Percentiles rank a stretch among this genome's conserved stretches.
These are phyloP conservation scores for Gymnopus androsaceus DNA, from an alignment of 1,284 basidiomycete genomes.

Conservation along the genomic window DNA sequence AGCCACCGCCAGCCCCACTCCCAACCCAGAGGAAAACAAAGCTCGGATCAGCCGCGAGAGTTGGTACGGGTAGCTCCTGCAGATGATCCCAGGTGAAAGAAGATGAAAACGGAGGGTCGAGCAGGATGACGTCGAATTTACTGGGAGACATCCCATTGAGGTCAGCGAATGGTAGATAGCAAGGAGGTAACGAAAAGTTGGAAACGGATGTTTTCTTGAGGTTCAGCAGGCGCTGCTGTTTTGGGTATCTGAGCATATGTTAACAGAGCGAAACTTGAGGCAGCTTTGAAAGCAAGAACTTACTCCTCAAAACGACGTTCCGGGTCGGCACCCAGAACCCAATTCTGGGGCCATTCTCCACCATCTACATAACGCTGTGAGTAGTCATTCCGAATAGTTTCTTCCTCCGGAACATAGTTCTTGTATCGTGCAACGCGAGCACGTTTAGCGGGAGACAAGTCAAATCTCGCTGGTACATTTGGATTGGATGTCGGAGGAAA, in stretches of 20 bases:
- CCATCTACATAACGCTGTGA: slow-evolving; percentile 87
- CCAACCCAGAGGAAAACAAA: slow-evolving; percentile 99
- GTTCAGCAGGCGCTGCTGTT: slow-evolving; percentile 79
- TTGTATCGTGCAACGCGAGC: slow-evolving; percentile 65
- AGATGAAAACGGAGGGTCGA: slow-evolving; percentile 86
- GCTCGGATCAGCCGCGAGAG: slow-evolving; percentile 86
- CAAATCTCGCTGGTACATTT: slow-evolving; percentile 44
- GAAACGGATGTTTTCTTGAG: slow-evolving; percentile 78
- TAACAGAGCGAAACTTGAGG: slow-evolving; percentile 5
- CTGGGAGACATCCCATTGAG: slow-evolving; percentile 56
- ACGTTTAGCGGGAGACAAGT: slow-evolving; percentile 70
- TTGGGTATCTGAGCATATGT: slow-evolving; percentile 72
- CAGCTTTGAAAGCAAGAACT: slow-evolving; percentile 4
- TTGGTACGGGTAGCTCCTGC: slow-evolving; percentile 80
- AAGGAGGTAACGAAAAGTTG: slow-evolving; percentile 61
- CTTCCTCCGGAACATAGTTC: slow-evolving; percentile 88
- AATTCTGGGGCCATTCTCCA: slow-evolving; percentile 90
- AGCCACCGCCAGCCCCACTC: slow-evolving; percentile 84
- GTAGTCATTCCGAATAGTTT: slow-evolving; percentile 95
- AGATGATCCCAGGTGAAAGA: slow-evolving; percentile 85
- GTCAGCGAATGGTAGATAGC: slow-evolving; percentile 65
- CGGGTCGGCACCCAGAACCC: slow-evolving; percentile 84
- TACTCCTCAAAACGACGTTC: slow-evolving; percentile 92
- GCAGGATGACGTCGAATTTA: slow-evolving; percentile 92
- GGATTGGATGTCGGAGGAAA: slow-evolving; percentile 43